Percentiles rank a stretch among this genome's conserved stretches.
phyloP scores from a whole-genome alignment of 1,284 basidiomycete species.

The Leccinum fallax region DNA sequence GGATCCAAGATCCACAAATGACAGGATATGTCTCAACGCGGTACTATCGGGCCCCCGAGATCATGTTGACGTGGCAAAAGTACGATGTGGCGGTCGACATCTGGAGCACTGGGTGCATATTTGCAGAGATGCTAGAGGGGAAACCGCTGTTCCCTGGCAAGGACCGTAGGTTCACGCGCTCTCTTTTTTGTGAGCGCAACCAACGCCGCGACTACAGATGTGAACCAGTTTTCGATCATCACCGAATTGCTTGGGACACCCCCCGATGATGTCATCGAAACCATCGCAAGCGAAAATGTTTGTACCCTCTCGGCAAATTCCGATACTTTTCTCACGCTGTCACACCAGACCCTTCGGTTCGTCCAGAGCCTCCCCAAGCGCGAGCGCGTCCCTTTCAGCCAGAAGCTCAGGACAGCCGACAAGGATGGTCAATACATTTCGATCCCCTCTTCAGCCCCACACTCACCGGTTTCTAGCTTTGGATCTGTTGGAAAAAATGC shows the following conservation, averaged over 20 bases:
- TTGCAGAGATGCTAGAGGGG: constrained; percentile 99
- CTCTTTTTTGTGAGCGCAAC: background rate
- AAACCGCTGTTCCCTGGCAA: constrained; percentile 99
- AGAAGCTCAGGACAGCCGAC: constrained; percentile 92
- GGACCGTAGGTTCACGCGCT: constrained; percentile 70
- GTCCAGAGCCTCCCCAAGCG: constrained; percentile 97
- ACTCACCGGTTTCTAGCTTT: constrained; percentile 59
- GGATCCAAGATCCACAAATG: constrained; percentile 99
- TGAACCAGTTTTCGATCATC: constrained; percentile 99
- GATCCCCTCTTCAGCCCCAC: background rate
- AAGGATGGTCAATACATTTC: constrained; percentile 63
- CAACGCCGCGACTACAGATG: constrained; percentile 61
- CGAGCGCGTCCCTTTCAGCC: constrained; percentile 91
- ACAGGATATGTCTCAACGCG: constrained; percentile 99
- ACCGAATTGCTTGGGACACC: constrained; percentile 98
- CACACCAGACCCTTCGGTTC: constrained; percentile 89
- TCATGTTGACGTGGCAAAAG: constrained; percentile 99
- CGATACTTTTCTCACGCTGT: constrained; percentile 16
- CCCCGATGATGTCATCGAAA: constrained; percentile 99
- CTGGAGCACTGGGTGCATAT: constrained; percentile 99
- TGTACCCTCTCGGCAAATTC: constrained; percentile 29
- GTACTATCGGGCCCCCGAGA: constrained; percentile 98
- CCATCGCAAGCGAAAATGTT: constrained; percentile 97
- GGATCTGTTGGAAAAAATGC: constrained; percentile 97
- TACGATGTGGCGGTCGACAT: constrained; percentile 99